These are phyloP conservation scores for Fusarium siculi DNA, from an alignment of 2,329 filamentous ascomycete species.

Conservation along the genomic window DNA sequence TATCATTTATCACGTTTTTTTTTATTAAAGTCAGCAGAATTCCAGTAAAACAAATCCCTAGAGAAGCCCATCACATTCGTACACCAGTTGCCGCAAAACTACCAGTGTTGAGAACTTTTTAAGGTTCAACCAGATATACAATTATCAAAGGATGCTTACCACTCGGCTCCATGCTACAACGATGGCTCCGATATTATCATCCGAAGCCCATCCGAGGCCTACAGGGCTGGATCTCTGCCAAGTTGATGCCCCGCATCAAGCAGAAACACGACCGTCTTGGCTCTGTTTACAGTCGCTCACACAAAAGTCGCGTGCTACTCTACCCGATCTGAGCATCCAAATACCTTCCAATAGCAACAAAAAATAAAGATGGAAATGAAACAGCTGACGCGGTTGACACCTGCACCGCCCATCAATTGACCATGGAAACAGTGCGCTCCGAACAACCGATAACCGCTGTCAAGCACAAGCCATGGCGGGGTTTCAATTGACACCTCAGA, in stretches of 20 bases:
- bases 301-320: neutral
- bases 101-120: too few species aligned
- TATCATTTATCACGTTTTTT: too few species aligned
- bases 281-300: neutral
- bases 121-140: too few species aligned
- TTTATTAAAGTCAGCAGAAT: too few species aligned
- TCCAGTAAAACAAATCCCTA: too few species aligned
- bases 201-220: neutral
- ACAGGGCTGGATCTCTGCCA: neutral
- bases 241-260: neutral
- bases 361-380: neutral
- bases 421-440: neutral
- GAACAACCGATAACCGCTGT: neutral
- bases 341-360: neutral
- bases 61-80: too few species aligned
- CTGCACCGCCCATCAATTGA: neutral
- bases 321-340: neutral
- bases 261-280: neutral
- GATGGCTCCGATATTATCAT: too few species aligned
- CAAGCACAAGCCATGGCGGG: neutral
- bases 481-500: neutral
- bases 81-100: too few species aligned
- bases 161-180: too few species aligned
- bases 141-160: too few species aligned
- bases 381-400: neutral